A percentile compares a stretch with the other conserved stretches of the same genome.
Evolutionary conservation across 768 basidiomycete genomes (phyloP).

Genomic region (Suillus decipiens): DNA sequence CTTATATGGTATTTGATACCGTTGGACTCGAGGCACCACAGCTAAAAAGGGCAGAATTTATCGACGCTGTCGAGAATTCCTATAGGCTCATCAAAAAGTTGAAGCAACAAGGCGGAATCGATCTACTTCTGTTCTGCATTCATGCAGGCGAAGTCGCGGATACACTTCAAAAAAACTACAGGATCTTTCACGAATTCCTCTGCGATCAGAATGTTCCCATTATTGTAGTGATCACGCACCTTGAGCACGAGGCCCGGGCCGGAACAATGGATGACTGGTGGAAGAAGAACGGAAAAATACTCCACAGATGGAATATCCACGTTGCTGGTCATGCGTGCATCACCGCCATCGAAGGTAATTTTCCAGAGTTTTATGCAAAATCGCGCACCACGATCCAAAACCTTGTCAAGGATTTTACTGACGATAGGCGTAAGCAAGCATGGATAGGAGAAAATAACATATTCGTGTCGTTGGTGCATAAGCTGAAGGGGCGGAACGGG

Average conservation of each 20-base stretch:
- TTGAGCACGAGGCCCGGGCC: conserved; percentile 39
- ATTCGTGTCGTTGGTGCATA: no score
- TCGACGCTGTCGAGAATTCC: conserved; percentile 29
- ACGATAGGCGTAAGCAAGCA: conserved; percentile 24
- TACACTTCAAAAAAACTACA: conserved; percentile 39
- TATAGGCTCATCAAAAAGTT: conserved; percentile 35
- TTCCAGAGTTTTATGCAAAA: conserved; percentile 17
- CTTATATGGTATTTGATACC: conserved; percentile 30
- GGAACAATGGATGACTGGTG: conserved; percentile 40
- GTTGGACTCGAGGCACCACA: conserved; percentile 35
- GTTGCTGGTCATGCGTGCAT: conserved; percentile 40
- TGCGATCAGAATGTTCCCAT: conserved; percentile 40
- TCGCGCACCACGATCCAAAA: conserved; percentile 30
- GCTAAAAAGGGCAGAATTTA: conserved; percentile 25
- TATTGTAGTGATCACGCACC: conserved; percentile 38
- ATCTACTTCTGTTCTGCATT: conserved; percentile 41
- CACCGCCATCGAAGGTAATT: conserved; percentile 32
- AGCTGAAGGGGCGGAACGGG: no score
- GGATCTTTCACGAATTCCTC: conserved; percentile 39
- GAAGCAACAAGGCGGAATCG: conserved; percentile 34
- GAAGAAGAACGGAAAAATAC: conserved; percentile 32
- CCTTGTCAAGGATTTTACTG: conserved; percentile 22
- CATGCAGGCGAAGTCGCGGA: conserved; percentile 38
- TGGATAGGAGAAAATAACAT: conserved; percentile 22
- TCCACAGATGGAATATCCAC: conserved; percentile 32